phyloP scores from a whole-genome alignment of 2,329 filamentous ascomycete genomes.

The Seiridium unicorne region DNA sequence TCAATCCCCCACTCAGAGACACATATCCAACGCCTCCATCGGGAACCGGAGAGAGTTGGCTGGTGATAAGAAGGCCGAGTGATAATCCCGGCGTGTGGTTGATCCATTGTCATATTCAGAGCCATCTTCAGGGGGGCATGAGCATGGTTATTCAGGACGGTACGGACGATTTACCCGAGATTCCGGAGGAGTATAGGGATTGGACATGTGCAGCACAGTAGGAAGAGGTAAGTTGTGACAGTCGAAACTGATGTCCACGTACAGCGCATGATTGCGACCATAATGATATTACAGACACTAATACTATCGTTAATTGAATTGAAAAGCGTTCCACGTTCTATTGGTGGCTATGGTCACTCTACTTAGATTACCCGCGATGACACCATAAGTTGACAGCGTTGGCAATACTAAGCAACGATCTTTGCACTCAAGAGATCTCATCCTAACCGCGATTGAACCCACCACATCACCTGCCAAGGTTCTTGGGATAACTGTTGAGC shows the following conservation, averaged over 20 bases:
- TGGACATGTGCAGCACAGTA: not conserved
- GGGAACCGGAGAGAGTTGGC: conserved; percentile 35
- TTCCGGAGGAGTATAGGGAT: conserved; percentile 35
- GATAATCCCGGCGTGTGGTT: conserved; percentile 53
- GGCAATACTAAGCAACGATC: too few species aligned
- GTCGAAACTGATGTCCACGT: not conserved
- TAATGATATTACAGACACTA: too few species aligned
- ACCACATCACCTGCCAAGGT: too few species aligned
- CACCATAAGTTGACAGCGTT: too few species aligned
- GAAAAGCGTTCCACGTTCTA: too few species aligned
- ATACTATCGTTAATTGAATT: too few species aligned
- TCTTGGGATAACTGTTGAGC: too few species aligned
- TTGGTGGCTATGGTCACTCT: too few species aligned
- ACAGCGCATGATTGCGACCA: too few species aligned
- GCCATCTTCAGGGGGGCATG: conserved; percentile 56
- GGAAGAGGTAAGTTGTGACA: not conserved
- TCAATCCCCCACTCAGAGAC: conserved; percentile 53
- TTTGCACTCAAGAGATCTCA: too few species aligned
- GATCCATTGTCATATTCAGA: conserved; percentile 55
- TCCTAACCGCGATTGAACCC: too few species aligned
- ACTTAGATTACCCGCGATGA: too few species aligned
- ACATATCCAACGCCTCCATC: conserved; percentile 37
- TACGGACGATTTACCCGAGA: conserved; percentile 38
- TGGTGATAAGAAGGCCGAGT: conserved; percentile 51
- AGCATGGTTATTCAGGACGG: conserved; percentile 49